Conservation (phyloP, 2,329 filamentous ascomycete species). For the Penicillium freii region DNA sequence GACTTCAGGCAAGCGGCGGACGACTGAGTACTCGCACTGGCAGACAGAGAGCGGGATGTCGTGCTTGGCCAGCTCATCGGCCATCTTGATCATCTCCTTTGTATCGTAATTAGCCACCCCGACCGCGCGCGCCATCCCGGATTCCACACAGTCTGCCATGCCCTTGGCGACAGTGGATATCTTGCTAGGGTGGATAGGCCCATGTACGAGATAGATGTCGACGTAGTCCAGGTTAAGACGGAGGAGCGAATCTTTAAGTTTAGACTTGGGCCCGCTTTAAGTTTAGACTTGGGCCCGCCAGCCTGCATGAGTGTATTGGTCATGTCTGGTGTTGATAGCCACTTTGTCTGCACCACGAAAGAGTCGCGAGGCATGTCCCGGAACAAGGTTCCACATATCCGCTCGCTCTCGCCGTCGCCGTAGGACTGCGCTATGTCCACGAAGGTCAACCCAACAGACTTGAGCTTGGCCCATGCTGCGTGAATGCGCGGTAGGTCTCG, state of each 20-base stretch:
- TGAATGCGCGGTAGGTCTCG: constrained; percentile 35
- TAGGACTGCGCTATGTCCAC: constrained; percentile 49
- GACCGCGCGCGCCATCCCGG: constrained; percentile 42
- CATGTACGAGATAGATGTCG: constrained; percentile 47
- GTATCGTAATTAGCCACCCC: constrained; percentile 48
- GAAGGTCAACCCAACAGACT: constrained; percentile 41
- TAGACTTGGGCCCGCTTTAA: constrained; percentile 38
- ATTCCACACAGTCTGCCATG: constrained; percentile 45
- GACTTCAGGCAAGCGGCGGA: constrained; percentile 44
- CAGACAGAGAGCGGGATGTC: constrained; percentile 44
- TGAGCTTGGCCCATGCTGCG: constrained; percentile 41
- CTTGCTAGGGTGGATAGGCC: constrained; percentile 43
- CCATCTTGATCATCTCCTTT: constrained; percentile 45
- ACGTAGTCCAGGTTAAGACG: constrained; percentile 43
- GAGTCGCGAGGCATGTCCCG: constrained; percentile 34
- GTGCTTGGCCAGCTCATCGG: constrained; percentile 40
- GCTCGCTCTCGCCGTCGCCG: constrained; percentile 44
- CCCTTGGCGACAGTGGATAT: constrained; percentile 44
- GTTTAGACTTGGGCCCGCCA: constrained; percentile 35
- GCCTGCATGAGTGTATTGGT: constrained; percentile 35
- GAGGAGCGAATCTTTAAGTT: constrained; percentile 40
- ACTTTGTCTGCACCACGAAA: constrained; percentile 46
- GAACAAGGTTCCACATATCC: constrained; percentile 44
- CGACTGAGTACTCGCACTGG: constrained; percentile 47
- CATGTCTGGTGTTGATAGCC: constrained; percentile 32